Evolutionary conservation across 345 rosid genomes (phyloP).

Genomic region (Hibiscus mutabilis): DNA sequence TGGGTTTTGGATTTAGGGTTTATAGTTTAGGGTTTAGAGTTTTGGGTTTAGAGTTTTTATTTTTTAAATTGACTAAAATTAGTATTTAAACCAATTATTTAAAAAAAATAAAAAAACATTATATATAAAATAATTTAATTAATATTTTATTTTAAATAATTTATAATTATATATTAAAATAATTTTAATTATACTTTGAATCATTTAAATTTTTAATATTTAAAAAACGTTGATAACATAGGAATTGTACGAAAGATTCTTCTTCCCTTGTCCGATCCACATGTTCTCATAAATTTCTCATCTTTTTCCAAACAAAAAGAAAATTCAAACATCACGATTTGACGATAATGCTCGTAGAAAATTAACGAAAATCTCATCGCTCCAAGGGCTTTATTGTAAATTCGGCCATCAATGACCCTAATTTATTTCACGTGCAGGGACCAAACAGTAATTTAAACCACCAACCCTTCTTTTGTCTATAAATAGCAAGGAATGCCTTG

Average conservation of each 20-base stretch:
- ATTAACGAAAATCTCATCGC: background rate
- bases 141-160: too few relatives aligned
- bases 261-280: background rate
- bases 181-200: too few relatives aligned
- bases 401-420: background rate
- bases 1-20: too few relatives aligned
- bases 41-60: too few relatives aligned
- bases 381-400: background rate
- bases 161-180: too few relatives aligned
- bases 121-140: too few relatives aligned
- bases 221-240: background rate
- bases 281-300: background rate
- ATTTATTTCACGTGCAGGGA: slow-evolving; percentile 34
- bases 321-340: background rate
- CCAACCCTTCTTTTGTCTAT: slow-evolving; percentile 17
- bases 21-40: too few relatives aligned
- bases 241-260: background rate
- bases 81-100: too few relatives aligned
- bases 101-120: too few relatives aligned
- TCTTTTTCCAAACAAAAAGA: background rate
- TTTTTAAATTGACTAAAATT: too few relatives aligned
- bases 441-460: slow-evolving; percentile 2
- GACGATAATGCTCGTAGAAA: background rate
- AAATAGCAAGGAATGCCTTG: slow-evolving; percentile 10
- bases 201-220: background rate